Evolutionary conservation across 768 basidiomycete genomes (phyloP), one percentile per base, ranked within the genome.

Genomic region (Boletus rubescentipes): DNA sequence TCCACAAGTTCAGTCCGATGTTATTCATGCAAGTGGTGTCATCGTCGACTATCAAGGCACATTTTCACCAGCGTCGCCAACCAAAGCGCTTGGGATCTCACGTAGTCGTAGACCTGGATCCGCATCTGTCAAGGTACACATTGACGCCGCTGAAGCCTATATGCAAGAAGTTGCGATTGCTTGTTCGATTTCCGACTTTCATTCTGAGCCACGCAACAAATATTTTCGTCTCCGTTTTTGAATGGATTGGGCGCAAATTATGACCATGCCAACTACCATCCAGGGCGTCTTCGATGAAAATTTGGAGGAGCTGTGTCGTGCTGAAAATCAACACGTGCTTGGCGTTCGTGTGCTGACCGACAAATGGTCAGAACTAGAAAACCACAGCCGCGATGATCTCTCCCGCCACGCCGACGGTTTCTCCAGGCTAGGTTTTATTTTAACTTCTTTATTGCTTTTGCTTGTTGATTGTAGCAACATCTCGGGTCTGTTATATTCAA

Each of bases 111-210:
- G 96, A 99, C 67, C 77, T 99, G 46, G 93, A 98, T 65, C 91
- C 91, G 9, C 76, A 81, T 50, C 73, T 84, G 36, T 95, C 95
- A 2, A 82, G 80, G 7, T 84, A 96, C 67, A 97, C 95, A 0
- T 77, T 98, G 42, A 97, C 96, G 2, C 96, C 97, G 0, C 75
- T 98, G 53, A 99, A 99, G 65, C 81, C 96, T n/a, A 96, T 94
- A 2, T 99, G 98, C 75, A 98, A 98, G 78, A 99, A 99, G 68
- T 76, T 99, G 12, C 84, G 97, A 3, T 72, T 95, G 18, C 77
- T 98, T 5, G 94, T 98, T 6, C 26, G 26, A 4, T 6, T 26
- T 26, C 26, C 18, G 97, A 99, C 67, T 79, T 14, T 59, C 30
- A 40, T 26, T n/a, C 18, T 20, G 21, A 7, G 46, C 16, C 2